Base-by-base conservation (phyloP, 2,329 filamentous ascomycete genomes). In the Sclerotinia trifoliorum region DNA sequence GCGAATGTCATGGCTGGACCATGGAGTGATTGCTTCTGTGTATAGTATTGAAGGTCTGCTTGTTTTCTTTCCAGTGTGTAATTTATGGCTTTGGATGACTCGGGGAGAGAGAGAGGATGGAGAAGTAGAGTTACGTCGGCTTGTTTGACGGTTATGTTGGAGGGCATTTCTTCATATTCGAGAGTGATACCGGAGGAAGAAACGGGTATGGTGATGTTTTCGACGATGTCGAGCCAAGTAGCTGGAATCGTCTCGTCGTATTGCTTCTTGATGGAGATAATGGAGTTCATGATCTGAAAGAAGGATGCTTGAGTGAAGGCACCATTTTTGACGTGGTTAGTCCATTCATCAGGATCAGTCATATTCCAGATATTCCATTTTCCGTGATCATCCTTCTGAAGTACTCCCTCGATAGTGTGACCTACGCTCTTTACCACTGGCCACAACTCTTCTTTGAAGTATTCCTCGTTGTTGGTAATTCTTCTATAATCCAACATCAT, bases 1-100 rank as follows among this genome's bases (percentile, higher is more conserved):
- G 87, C 86, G 77, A 88, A 91, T 0, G 89, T 92, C 90, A 92
- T 92, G 8, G 86, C 89, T 0, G 89, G 90, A 0, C 90, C 89
- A 71, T 90, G 84, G 0, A 84, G 79, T 11, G 64, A 61, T 60
- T 71, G 63, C 19, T 68, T 70, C 26, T 68, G 60, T 19, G 52
- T 66, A n/a, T 71, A 71, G 24, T 71, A 73, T 4, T n/a, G 21
- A 17, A 68, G 63, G 44, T 71, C 65, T 24, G 26, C 15, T 8
- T 35, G 48, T 46, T 66, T 63, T 3, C 65, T 46, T 10, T 61
- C 46, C 15, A 68, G 49, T 1, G 61, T 56, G n/a, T 67, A 65
- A 5, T 48, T 63, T 8, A 66, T 46, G 44, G 64, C 17, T 17
- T 51, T 49, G 11, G 54, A 39, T 19, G 39, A 32, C 21, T 65